Evolutionary conservation across 2,329 filamentous ascomycete genomes (phyloP), one percentile per base, ranked within the genome.

Genomic region (Neonectria faginata): DNA sequence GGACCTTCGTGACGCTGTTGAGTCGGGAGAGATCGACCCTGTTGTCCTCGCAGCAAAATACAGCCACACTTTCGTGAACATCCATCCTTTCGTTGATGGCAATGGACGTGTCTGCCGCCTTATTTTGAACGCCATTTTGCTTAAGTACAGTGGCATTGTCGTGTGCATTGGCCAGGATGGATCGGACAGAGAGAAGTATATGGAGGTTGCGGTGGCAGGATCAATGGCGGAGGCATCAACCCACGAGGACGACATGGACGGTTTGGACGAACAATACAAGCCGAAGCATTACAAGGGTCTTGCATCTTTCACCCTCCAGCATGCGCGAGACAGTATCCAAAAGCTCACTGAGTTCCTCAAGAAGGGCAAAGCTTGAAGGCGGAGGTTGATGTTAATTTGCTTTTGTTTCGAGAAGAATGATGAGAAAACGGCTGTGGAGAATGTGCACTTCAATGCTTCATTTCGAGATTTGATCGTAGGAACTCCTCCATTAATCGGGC

Each of bases 71-170:
- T 75, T 80, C 44, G 72, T 77, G 51, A 73, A 65, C 8, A 79
- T 80, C 4, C 76, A 79, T 8, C 79, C 78, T 1, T 81, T 80
- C 42, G 60, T 62, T 3, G 77, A 79, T 33, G 79, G 78, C 1
- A 81, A 81, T 20, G 79, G 77, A 1, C 68, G 75, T 3, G 68
- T 72, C 25, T 78, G 73, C 31, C 71, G 78, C 1, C 67, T 81
- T 2, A 62, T 80, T 2, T 60, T 80, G 0, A 81, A 79, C 51
- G 62, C 71, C 1, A 51, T 80, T 1, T 69, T 79, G 2, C 22
- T 79, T 12, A 77, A 75, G 39, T 77, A 74, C 52, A 70, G 65
- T 0, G 73, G 74, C 3, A 47, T 47, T 18, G 1, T 62, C 14
- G 39, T 53, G 8, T 56, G 33, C 3, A 29, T 62, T 22, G 60